Conservation (phyloP, 169 alveolate genomes). For the Plasmodium knowlesi region DNA sequence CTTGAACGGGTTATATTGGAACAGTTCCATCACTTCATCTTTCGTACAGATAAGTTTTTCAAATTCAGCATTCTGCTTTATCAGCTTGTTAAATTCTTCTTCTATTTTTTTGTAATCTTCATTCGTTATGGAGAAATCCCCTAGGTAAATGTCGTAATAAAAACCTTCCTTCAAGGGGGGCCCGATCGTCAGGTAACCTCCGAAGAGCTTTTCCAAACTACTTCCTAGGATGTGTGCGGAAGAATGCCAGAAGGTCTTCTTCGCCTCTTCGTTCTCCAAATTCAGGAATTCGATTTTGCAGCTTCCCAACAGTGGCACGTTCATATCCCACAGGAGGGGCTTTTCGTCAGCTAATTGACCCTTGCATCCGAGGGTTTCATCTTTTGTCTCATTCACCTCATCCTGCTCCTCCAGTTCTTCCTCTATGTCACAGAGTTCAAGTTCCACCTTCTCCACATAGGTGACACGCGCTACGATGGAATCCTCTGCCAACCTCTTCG, state of each 20-base stretch:
- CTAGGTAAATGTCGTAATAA: conserved; percentile 98
- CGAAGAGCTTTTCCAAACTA: conserved; percentile 95
- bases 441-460: conserved; percentile 76
- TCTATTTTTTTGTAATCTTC: conserved; percentile 76
- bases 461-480: conserved; percentile 93
- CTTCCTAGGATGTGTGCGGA: conserved; percentile 96
- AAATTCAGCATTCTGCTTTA: conserved; percentile 93
- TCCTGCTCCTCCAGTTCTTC: conserved; percentile 84
- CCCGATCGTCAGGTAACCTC: conserved; percentile 98
- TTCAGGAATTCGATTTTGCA: conserved; percentile 92
- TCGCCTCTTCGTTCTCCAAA: conserved; percentile 96
- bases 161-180: conserved; percentile 97
- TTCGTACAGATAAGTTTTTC: conserved; percentile 95
- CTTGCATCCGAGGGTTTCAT: background rate
- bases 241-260: conserved; percentile 98
- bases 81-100: conserved; percentile 77
- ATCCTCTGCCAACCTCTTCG: conserved; percentile 91
- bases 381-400: background rate
- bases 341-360: background rate
- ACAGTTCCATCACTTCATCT: conserved; percentile 97
- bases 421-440: conserved; percentile 87
- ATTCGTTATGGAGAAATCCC: conserved; percentile 85
- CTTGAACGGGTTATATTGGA: conserved; percentile 98
- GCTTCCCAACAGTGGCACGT: conserved; percentile 97
- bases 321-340: conserved; percentile 93